Conservation (phyloP, 805 yeast genomes). For the Candida awuae region DNA sequence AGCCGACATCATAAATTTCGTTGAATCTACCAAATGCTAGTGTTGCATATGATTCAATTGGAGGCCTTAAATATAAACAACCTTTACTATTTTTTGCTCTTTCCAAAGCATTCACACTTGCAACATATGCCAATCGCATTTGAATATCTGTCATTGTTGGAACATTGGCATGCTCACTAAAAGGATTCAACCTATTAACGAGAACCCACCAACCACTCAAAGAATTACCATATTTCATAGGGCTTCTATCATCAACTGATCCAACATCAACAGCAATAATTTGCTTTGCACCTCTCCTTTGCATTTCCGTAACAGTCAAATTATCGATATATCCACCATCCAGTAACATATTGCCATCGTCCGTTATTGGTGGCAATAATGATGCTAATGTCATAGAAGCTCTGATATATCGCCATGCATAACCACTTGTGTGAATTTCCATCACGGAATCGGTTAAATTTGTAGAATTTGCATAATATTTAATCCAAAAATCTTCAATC, state of each 20-base stretch:
- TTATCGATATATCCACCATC: conserved; percentile 97
- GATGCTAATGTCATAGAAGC: conserved; percentile 98
- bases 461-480: conserved; percentile 83
- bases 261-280: conserved; percentile 96
- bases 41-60: conserved; percentile 86
- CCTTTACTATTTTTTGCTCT: conserved; percentile 79
- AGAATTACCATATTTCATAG: conserved; percentile 87
- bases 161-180: conserved; percentile 75
- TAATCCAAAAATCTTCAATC: conserved; percentile 94
- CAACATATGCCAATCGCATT: conserved; percentile 85
- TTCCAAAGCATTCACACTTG: conserved; percentile 89
- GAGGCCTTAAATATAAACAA: conserved; percentile 84
- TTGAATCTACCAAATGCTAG: conserved; percentile 88
- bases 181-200: conserved; percentile 81
- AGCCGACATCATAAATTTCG: conserved; percentile 78
- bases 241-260: conserved; percentile 83
- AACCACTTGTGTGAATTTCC: conserved; percentile 90
- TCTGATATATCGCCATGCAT: conserved; percentile 90
- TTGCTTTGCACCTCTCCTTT: conserved; percentile 73
- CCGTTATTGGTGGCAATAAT: conserved; percentile 79
- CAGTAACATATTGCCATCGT: conserved; percentile 82
- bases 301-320: conserved; percentile 88
- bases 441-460: conserved; percentile 90
- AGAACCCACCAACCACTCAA: conserved; percentile 89
- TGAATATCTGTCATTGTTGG: conserved; percentile 96